Percentiles rank a stretch among this genome's conserved stretches.
Conservation (phyloP, 2,329 filamentous ascomycete species). For the Hymenoscyphus infarciens region DNA sequence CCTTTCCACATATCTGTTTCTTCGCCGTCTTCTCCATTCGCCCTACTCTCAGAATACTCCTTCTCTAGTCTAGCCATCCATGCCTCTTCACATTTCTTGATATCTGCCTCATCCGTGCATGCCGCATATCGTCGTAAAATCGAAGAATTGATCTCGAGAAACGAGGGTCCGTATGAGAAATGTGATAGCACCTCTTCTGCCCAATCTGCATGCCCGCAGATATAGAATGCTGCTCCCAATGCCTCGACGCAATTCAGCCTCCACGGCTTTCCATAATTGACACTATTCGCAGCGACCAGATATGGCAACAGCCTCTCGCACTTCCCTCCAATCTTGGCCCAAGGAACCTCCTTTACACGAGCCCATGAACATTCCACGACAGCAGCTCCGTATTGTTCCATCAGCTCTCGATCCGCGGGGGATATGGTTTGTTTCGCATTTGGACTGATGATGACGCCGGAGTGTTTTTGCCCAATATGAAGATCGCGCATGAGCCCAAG, state of each 20-base stretch:
- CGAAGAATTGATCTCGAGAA: slow-evolving; percentile 84
- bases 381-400: slow-evolving; percentile 87
- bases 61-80: slow-evolving; percentile 89
- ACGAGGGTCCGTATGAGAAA: slow-evolving; percentile 85
- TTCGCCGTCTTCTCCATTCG: slow-evolving; percentile 53
- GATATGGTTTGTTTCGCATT: slow-evolving; percentile 86
- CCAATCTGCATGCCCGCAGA: slow-evolving; percentile 90
- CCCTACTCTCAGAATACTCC: slow-evolving; percentile 80
- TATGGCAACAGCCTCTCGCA: slow-evolving; percentile 90
- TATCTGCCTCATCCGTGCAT: slow-evolving; percentile 73
- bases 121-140: slow-evolving; percentile 81
- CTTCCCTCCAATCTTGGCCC: slow-evolving; percentile 85
- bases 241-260: slow-evolving; percentile 94
- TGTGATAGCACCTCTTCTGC: slow-evolving; percentile 76
- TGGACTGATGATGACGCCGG: slow-evolving; percentile 89
- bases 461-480: slow-evolving; percentile 85
- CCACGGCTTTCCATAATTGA: slow-evolving; percentile 97
- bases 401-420: slow-evolving; percentile 73
- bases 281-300: slow-evolving; percentile 90
- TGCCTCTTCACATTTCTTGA: slow-evolving; percentile 79
- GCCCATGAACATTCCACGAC: slow-evolving; percentile 99
- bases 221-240: slow-evolving; percentile 85
- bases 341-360: slow-evolving; percentile 84
- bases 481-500: slow-evolving; percentile 92
- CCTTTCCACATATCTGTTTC: slow-evolving; percentile 83